Conservation (phyloP, 2,329 filamentous ascomycete genomes). For the Aureobasidium leucospermi region DNA sequence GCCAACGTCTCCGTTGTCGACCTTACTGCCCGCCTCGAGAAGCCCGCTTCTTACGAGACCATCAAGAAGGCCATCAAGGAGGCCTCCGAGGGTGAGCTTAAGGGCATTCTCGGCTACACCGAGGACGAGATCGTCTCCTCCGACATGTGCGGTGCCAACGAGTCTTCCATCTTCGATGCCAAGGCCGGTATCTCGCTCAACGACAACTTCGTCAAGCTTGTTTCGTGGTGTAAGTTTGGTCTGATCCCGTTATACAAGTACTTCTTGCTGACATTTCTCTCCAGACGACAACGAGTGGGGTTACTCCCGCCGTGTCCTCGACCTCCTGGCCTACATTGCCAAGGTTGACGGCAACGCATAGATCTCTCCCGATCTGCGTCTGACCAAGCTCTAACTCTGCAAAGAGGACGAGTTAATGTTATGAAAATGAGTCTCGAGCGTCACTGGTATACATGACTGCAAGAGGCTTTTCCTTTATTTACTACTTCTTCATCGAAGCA, state of each 20-base stretch:
- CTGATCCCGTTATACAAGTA: not conserved
- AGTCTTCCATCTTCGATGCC: constrained; percentile 98
- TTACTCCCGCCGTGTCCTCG: constrained; percentile 75
- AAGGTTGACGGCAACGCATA: constrained; percentile 31
- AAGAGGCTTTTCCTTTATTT: constrained; percentile 2
- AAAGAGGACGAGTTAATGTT: not conserved
- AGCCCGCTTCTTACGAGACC: constrained; percentile 76
- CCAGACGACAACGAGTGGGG: constrained; percentile 79
- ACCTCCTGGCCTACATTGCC: constrained; percentile 39
- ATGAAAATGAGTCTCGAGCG: constrained; percentile 9
- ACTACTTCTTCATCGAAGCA: not conserved
- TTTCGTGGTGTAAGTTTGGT: constrained; percentile 63
- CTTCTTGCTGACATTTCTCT: constrained; percentile 12
- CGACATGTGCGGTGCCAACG: constrained; percentile 85
- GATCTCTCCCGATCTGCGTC: constrained; percentile 12
- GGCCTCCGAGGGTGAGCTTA: constrained; percentile 73
- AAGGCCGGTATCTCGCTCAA: constrained; percentile 99
- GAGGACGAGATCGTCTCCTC: constrained; percentile 95
- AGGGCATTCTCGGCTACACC: constrained; percentile 89
- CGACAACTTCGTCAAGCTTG: constrained; percentile 97
- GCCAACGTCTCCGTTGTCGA: constrained; percentile 99
- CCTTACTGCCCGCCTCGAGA: constrained; percentile 89
- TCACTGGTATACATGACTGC: not conserved
- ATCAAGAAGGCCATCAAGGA: constrained; percentile 89
- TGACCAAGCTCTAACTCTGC: constrained; percentile 8